Evolutionary conservation across 2,329 filamentous ascomycete species (phyloP).

Genomic region (Chalaropsis thielavioides): DNA sequence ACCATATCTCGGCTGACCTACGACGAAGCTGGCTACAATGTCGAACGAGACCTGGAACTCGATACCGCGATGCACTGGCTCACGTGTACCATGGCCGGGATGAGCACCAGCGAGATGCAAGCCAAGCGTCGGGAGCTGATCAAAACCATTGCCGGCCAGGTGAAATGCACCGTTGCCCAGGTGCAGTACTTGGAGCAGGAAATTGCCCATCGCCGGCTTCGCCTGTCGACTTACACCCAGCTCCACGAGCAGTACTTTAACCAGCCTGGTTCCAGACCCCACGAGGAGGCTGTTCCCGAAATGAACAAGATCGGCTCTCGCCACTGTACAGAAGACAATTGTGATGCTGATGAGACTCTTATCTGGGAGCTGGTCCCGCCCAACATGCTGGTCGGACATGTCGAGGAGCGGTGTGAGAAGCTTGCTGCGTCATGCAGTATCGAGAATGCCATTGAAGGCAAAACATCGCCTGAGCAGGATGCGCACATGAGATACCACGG

Average conservation of each 20-base stretch:
- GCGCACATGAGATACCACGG: background rate
- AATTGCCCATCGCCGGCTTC: background rate
- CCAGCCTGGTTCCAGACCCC: background rate
- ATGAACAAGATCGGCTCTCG: background rate
- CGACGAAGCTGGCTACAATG: background rate
- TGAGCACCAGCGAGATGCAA: background rate
- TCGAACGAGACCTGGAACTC: background rate
- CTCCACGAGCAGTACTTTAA: background rate
- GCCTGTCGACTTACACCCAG: background rate
- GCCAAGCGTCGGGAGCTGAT: background rate
- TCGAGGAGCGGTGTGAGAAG: background rate
- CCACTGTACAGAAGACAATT: background rate
- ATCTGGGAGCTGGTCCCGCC: background rate
- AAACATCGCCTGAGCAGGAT: background rate
- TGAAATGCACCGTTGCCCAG: background rate
- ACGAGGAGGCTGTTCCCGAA: background rate
- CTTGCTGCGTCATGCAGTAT: background rate
- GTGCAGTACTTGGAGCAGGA: background rate
- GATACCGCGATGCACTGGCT: background rate
- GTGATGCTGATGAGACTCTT: background rate
- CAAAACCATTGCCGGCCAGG: fast-evolving
- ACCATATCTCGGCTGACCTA: background rate
- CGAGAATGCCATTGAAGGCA: background rate
- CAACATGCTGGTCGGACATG: background rate
- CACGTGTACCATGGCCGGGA: background rate